Base-by-base conservation (phyloP, 129 eudicot genomes). In the Flaveria robusta region DNA sequence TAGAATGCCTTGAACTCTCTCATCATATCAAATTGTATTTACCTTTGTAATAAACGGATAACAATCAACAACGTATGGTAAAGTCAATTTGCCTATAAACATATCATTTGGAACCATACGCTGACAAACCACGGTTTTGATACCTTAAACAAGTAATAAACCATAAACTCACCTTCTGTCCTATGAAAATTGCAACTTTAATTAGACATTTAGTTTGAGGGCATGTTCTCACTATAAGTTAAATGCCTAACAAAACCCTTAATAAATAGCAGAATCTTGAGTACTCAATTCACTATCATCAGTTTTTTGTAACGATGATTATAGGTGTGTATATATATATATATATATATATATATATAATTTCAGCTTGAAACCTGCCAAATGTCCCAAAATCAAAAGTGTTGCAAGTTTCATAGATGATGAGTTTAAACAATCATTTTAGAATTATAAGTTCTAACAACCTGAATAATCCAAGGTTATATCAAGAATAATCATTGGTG, bases 241-340 rank as follows among this genome's bases (percentile, higher is more conserved):
- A 20, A 50, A 34, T 19, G 74, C 34, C 74, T 66, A 34, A 66
- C 3, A 66, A 52, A 12, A 13, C 14, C 51, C 20, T 55, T n/a
- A 52, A 27, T 18, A 19, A 3, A 29, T 10, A 18, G 15, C 50
- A 63, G 22, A 63, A 75, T 47, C 71, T 46, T 64, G 72, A 26
- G 49, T 64, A 63, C 79, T 31, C 24, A 64, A 64, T 46, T 75
- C 50, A 31, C 9, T 64, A 49, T 75, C 72, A 46, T 20, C 45
- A 34, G 15, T 31, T 49, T 62, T 19, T 66, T 18, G 63, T 31
- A 75, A 75, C 37, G 4, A 49, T 20, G 49, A 67, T 49, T 34
- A 50, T 37, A 22, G 39, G 67, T 37, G n/a, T n/a, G n/a, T n/a
- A n/a, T n/a, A n/a, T n/a, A n/a, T n/a, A n/a, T n/a, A n/a, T n/a